Base-by-base conservation (phyloP, 805 yeast genomes). In the Ogataea pilisensis region DNA sequence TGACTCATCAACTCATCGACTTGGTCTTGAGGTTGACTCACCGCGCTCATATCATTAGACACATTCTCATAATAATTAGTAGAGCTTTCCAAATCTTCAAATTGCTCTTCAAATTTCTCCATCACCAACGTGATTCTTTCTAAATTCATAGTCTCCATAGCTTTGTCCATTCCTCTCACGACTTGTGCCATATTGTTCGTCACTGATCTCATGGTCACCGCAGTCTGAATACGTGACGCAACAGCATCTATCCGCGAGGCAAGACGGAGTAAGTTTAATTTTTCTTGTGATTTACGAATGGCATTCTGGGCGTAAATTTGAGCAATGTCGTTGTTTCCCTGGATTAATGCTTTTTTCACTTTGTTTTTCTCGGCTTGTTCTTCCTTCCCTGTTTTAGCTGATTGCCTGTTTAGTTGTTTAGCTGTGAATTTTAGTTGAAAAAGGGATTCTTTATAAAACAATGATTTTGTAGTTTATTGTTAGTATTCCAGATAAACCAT, bases 61-160 rank as follows among this genome's bases (percentile, higher is more conserved):
- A 95, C 91, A 35, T 80, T 76, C 63, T 91, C 98, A 61, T 93
- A 91, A 60, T 91, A 93, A 49, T 89, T 85, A 0, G 97, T 84
- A 25, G 95, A 78, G 7, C 96, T 93, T 60, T 93, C 99, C 52
- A 93, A 68, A 55, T 93, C 98, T 64, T 93, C 98, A 55, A 93
- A 93, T 61, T 93, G 99, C 42, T 74, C 78, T 63, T 93, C 99
- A 61, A 93, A 93, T 62, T 88, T 90, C 63, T 93, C 99, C 98
- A 93, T 93, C 11, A 93, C 91, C 64, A 89, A 65, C 5, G 97
- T 87, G 24, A 93, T 93, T 53, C 78, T 80, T 63, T 93, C 98
- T 47, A 93, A 68, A 62, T 93, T 93, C 99, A 93, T 93, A 18
- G 91, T 82, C 55, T 87, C 93, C 67, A 93, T 75, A 1, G 99